Base-by-base conservation (phyloP, 768 basidiomycete genomes). In the Amanita fuliginea region DNA sequence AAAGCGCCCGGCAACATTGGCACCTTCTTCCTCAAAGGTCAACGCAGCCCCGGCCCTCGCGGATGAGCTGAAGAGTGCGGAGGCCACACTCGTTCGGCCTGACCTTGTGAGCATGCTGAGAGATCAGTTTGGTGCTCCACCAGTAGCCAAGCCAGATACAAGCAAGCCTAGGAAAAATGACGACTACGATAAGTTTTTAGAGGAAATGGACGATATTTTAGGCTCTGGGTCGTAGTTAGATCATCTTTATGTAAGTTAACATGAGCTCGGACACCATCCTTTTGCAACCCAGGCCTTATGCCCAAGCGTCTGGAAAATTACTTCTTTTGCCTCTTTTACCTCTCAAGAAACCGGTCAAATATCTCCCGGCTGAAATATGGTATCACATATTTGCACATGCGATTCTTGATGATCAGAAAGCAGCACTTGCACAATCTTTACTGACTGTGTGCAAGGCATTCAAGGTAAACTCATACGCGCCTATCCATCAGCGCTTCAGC, bases 161-260 rank as follows among this genome's bases (percentile, higher is more conserved):
- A 44, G 16, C 52, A 47, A 6, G 14, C 62, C 54, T 51, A 64
- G 73, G 60, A 65, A 62, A 49, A 80, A 76, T 60, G 80, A 80
- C 52, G 86, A 87, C 56, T 89, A 88, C 59, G 77, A 75, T 46
- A 86, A 80, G 54, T 88, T 86, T 64, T 67, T 86, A 36, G 84
- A 83, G 49, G 85, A 85, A 55, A 80, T 87, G 76, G 73, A 75
- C 26, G 84, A 86, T 60, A 74, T 87, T 42, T 59, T 87, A 33
- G 49, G 49, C 14, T 26, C 26, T n/a, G 40, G 39, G 10, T 34
- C 39, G 11, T 49, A 47, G 41, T 26, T 28, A 26, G 26, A 26
- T 6, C 1, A 9, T 33, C n/a, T 35, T 46, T 21, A 35, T 30
- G 30, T 28, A 19, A 6, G 39, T 28, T 1, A 6, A 26, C 6